Base-by-base conservation (phyloP, 169 alveolate genomes). In the Eimeria tenella region DNA sequence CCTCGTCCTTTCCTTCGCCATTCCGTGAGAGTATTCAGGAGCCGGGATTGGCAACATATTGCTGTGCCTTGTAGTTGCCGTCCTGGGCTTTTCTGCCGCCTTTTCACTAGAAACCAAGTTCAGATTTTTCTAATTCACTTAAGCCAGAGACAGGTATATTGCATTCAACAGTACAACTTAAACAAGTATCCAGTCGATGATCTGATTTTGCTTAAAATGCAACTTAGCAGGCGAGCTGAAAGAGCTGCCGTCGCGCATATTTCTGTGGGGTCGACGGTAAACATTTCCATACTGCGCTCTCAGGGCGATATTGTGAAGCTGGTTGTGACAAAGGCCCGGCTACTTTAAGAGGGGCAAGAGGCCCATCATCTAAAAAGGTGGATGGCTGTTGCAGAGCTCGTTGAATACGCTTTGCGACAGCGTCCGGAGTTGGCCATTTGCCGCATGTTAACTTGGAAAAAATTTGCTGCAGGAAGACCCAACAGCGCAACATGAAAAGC, bases 381-480 rank as follows among this genome's bases (percentile, higher is more conserved):
- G 91, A 31, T n/a, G 91, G 75, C 91, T 84, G 79, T 19, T 84
- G 79, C 70, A 90, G 73, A 6, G 91, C 94, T 19, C 86, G 83
- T 23, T 79, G 83, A 31, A 90, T 25, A 3, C 91, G 82, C 63
- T 63, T 60, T 13, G 91, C 94, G 23, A 90, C 75, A 25, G 87
- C 75, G 10, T 21, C 84, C 23, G 94, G 86, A 4, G 87, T 65
- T 31, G 94, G 94, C 94, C 94, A 90, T 52, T 62, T 65, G 8
- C 94, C 94, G 52, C 75, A 50, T 4, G 91, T 79, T 50, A 90
- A 62, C 88, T 90, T 90, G 9, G 94, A 90, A 53, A 90, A 90
- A 21, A 90, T 70, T 25, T 52, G 86, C 94, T 90, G 94, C 58
- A 50, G 49, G 49, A 63, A 15, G 53, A n/a, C 58, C 19, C 65